These are phyloP conservation scores for Mallotus nudiflorus DNA, from an alignment of 345 rosid species.

Conservation along the genomic window DNA sequence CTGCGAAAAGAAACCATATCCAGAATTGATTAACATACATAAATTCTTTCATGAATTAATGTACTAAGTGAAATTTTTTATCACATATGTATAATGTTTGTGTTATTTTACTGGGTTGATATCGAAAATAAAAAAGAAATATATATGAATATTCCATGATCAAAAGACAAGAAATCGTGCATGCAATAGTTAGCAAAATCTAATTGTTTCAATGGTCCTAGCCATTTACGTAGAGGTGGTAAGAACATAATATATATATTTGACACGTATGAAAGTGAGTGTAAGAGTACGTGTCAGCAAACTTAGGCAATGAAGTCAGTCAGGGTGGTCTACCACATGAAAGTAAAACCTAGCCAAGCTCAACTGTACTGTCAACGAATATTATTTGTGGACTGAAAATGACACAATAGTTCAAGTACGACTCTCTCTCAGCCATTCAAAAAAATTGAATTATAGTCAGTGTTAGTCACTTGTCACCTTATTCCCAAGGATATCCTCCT, in stretches of 20 bases:
- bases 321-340: neutral
- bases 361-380: neutral
- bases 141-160: neutral
- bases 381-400: neutral
- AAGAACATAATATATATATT: neutral
- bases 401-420: neutral
- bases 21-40: neutral
- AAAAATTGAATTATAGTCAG: too few relatives aligned
- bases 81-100: too few relatives aligned
- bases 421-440: neutral
- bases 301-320: neutral
- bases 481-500: too few relatives aligned
- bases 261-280: neutral
- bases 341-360: neutral
- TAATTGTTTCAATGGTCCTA: too few relatives aligned
- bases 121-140: too few relatives aligned
- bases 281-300: neutral
- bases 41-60: too few relatives aligned
- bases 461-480: too few relatives aligned
- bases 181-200: neutral
- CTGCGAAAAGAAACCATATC: conserved; percentile 20
- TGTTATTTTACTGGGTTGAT: too few relatives aligned
- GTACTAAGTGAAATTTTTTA: too few relatives aligned
- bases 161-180: neutral
- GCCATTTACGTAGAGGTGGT: too few relatives aligned